These are phyloP conservation scores for Mycena leptocephala DNA, from an alignment of 768 basidiomycete genomes.

Conservation along the genomic window DNA sequence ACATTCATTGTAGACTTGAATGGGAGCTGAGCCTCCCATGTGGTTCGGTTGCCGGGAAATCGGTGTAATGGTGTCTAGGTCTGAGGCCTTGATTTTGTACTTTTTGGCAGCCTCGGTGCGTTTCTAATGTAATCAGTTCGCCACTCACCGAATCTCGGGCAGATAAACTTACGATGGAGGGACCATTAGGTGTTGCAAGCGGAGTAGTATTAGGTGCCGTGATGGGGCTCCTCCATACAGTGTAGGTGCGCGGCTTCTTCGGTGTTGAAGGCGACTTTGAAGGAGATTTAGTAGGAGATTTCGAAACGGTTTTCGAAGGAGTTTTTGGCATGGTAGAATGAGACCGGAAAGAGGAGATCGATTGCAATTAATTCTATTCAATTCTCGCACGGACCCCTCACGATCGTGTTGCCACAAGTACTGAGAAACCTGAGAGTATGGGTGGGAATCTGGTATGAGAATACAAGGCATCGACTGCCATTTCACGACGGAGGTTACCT, in stretches of 20 bases:
- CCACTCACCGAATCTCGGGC: neutral
- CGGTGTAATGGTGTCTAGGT: slow-evolving; percentile 25
- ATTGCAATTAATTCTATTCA: slow-evolving; percentile 1
- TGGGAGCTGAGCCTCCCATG: slow-evolving; percentile 27
- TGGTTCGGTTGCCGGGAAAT: slow-evolving; percentile 13
- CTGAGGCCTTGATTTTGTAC: slow-evolving; percentile 25
- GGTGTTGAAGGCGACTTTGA: slow-evolving; percentile 20
- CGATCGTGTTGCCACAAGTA: neutral
- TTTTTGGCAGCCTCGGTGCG: slow-evolving; percentile 16
- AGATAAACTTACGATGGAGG: slow-evolving; percentile 16
- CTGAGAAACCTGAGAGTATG: neutral
- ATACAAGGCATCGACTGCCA: neutral
- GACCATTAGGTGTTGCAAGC: slow-evolving; percentile 14
- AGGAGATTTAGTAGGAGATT: slow-evolving; percentile 13
- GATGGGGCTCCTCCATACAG: slow-evolving; percentile 18
- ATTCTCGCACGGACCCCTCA: neutral
- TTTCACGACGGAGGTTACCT: neutral
- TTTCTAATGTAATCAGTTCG: slow-evolving; percentile 1
- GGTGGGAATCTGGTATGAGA: neutral
- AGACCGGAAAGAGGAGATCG: neutral
- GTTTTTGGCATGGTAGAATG: slow-evolving; percentile 8
- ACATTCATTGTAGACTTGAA: slow-evolving; percentile 27
- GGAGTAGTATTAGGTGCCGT: neutral
- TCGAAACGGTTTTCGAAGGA: neutral
- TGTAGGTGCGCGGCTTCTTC: slow-evolving; percentile 5